Evolutionary conservation across 805 yeast genomes (phyloP), one percentile per base, ranked within the genome.

Genomic region (baker's yeast (Saccharomyces cerevisiae)): DNA sequence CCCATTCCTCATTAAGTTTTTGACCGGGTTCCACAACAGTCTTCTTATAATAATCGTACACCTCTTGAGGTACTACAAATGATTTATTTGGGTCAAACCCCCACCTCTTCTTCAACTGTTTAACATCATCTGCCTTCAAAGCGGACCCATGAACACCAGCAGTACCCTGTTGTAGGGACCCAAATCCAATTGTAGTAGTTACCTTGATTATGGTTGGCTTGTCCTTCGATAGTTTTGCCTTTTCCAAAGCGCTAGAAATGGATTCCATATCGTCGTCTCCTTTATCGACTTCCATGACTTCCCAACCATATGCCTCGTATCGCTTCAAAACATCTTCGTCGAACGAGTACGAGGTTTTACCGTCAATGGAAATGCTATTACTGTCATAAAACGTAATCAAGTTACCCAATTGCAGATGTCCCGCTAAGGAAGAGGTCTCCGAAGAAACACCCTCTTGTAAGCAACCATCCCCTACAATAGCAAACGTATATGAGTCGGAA

Each of bases 131-230:
- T 49, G 90, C 76, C 82, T 91, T 92, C 75, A 92, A 82, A 66
- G 99, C 96, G 61, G 96, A 78, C 74, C 99, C 99, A 77, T 92
- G 99, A 55, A 92, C 98, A 67, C 85, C 78, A 74, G 87, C 92
- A 60, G 96, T 84, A 66, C 98, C 98, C 65, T 80, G 81, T 61
- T 77, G 74, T 65, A 82, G 70, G 51, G 98, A 92, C 68, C 99
- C 98, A 76, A 70, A 90, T 73, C 99, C 99, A 67, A 92, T 92
- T 70, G 88, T 87, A 68, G 99, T 92, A 68, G 84, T 80, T 69
- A 92, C 78, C 74, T 89, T 84, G 73, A 92, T 87, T 72, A 89
- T 78, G 56, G 96, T 81, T 72, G 99, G 99, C 80, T 90, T 89
- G 75, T 84, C 80, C 50, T 61, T 62, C 61, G 85, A 80, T 71